Base-by-base conservation (phyloP, 2,329 filamentous ascomycete species). In the Colletotrichum cuscutae region DNA sequence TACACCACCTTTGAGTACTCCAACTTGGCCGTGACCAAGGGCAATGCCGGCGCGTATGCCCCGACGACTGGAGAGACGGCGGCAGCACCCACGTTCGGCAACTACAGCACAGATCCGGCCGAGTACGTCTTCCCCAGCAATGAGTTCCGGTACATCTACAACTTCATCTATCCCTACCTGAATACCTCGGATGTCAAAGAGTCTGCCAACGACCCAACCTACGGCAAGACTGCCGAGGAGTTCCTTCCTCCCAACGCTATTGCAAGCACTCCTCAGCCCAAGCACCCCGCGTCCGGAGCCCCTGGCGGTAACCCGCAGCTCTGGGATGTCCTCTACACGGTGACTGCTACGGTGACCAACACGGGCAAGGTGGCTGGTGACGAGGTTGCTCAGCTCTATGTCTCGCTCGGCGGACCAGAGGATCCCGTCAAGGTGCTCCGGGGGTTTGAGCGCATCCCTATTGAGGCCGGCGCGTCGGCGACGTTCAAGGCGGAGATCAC, bases 1-100 rank as follows among this genome's bases (percentile, higher is more conserved):
- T 97, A 97, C 86, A 95, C 94, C 1, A 94, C 88, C 2, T 96
- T 97, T 79, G 81, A 89, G 66, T 95, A 95, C 84, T 90, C 92
- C n/a, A 86, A 93, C 79, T 83, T 97, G 42, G 81, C 86, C 35
- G 83, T 95, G 42, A 77, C 84, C 75, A 88, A 88, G 76, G 81
- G 83, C 60, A 77, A 84, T n/a, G 86, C 85, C 1, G 80, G 80
- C 24, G 78, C 84, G 0, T 94, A 94, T 84, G 77, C 76, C 9
- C 88, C 93, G 0, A 90, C 91, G 0, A 85, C 82, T 0, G 93
- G 93, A 71, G 81, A 86, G 77, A 94, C 92, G 0, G 83, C 83
- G 49, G 82, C 90, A 0, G 94, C 93, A 0, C 92, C 92, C 0
- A 86, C 85, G 0, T 88, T 93, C 53, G 92, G 90, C 74, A 91